Conservation (phyloP, 371 early-diverging fungal species). For the Rhizomucor pusillus region DNA sequence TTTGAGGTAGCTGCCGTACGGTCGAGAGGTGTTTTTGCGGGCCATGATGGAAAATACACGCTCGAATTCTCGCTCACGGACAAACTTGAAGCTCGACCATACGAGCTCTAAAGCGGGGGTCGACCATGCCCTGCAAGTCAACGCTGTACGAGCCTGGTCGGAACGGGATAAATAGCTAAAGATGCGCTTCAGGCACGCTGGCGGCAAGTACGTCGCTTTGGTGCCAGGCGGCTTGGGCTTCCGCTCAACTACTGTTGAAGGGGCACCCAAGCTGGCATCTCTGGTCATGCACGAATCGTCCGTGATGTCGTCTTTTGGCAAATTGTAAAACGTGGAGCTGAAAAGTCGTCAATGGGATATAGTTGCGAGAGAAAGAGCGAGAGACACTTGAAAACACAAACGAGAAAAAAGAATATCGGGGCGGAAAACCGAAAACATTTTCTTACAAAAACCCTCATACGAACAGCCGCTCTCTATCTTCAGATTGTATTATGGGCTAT, state of each 20-base stretch:
- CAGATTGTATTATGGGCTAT: too few relatives aligned
- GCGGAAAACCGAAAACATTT: too few relatives aligned
- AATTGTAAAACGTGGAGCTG: constrained; percentile 16
- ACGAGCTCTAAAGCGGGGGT: constrained; percentile 16
- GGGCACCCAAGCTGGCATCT: constrained; percentile 32
- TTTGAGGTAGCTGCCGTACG: constrained; percentile 33
- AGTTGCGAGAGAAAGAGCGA: background rate
- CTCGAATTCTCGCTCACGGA: constrained; percentile 41
- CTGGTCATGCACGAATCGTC: constrained; percentile 41
- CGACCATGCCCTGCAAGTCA: constrained; percentile 35
- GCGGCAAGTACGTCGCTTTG: constrained; percentile 5
- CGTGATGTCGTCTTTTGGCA: constrained; percentile 20
- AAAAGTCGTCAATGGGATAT: constrained; percentile 6
- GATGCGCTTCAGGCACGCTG: constrained; percentile 25
- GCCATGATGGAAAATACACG: constrained; percentile 39
- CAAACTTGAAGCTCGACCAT: constrained; percentile 42
- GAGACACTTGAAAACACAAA: constrained; percentile 1
- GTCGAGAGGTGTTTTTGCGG: constrained; percentile 20
- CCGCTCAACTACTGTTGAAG: constrained; percentile 13
- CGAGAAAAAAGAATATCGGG: background rate
- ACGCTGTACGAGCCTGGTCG: constrained; percentile 21
- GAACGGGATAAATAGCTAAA: constrained; percentile 24
- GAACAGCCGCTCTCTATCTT: too few relatives aligned
- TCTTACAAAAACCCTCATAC: too few relatives aligned
- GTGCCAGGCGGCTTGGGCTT: constrained; percentile 10